phyloP scores from a whole-genome alignment of 2,329 filamentous ascomycete species.

The Pseudodiploospora longispora region DNA sequence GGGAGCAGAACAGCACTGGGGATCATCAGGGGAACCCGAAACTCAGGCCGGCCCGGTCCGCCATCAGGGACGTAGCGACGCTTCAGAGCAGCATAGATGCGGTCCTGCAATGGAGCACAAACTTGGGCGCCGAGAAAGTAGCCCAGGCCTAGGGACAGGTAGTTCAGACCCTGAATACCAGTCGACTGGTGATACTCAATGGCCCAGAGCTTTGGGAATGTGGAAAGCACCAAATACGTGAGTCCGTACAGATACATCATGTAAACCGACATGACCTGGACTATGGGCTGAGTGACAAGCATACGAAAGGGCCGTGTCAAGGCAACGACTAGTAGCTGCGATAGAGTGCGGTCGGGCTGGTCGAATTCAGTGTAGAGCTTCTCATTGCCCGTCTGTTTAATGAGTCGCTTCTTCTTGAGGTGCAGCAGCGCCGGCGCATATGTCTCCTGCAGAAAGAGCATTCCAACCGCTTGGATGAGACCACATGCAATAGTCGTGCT shows the following conservation, averaged over 20 bases:
- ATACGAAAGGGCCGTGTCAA: constrained; percentile 56
- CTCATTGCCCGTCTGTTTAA: constrained; percentile 48
- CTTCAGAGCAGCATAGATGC: constrained; percentile 35
- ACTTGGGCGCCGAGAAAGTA: constrained; percentile 24
- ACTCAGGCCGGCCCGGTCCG: constrained; percentile 31
- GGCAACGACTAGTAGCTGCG: constrained; percentile 46
- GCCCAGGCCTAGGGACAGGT: constrained; percentile 21
- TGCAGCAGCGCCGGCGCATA: constrained; percentile 53
- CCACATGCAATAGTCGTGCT: constrained; percentile 55
- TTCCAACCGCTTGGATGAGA: constrained; percentile 48
- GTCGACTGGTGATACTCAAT: constrained; percentile 49
- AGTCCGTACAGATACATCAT: constrained; percentile 58
- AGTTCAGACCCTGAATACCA: constrained; percentile 34
- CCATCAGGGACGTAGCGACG: constrained; percentile 27
- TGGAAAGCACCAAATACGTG: constrained; percentile 45
- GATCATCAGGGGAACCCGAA: constrained; percentile 34
- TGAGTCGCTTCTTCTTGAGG: constrained; percentile 48
- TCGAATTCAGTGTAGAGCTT: constrained; percentile 45
- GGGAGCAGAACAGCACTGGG: constrained; percentile 33
- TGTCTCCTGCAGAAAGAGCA: constrained; percentile 54
- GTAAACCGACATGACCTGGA: constrained; percentile 57
- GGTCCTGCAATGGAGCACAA: constrained; percentile 37
- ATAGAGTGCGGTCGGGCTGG: constrained; percentile 21
- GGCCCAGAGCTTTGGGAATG: constrained; percentile 47
- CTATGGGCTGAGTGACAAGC: constrained; percentile 54